Evolutionary conservation across 768 basidiomycete genomes (phyloP), one percentile per base, ranked within the genome.

Genomic region (Thelephora aurantiotincta): DNA sequence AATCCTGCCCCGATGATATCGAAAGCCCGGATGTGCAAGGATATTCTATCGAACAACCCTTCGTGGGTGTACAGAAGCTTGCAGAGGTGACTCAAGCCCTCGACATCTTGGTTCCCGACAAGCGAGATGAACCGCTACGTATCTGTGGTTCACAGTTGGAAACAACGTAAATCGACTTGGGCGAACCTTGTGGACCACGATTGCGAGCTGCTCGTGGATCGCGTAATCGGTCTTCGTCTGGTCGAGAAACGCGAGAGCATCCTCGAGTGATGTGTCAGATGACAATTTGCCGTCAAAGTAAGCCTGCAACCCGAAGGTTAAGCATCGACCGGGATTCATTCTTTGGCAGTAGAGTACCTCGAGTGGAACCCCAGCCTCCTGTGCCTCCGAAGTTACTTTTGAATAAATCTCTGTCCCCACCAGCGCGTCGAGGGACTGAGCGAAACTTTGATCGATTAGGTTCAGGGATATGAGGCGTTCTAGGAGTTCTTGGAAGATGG

Each of bases 71-170:
- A 78, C 9, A 90, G 68, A 18, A 78, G 59, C 58, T 74, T 78
- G 59, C 80, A 85, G n/a, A 84, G 63, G 54, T 77, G 74, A 45
- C 85, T 77, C 36, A 89, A 65, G 13, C 75, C 62, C 58, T 88
- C 85, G 4, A 83, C 69, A 50, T 90, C 83, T 33, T 73, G 63
- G 16, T 71, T 63, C 23, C 64, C 65, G 7, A 73, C 66, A 19
- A 75, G 67, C 6, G 65, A 60, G n/a, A 66, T 61, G 55, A 85
- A 82, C 34, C 75, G 71, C 87, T 90, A 54, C 46, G 50, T 19
- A 30, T 33, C 45, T n/a, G 35, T 45, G 11, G 48, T 20, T 49
- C 48, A 33, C 45, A 34, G 34, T 44, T 49, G 19, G 19, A 35
- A 44, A 12, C n/a, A 6, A 19, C 20, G 11, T 45, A 47, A 33